Base-by-base conservation (phyloP, 257 asterid genomes). In the Fraxinus cuspidata region DNA sequence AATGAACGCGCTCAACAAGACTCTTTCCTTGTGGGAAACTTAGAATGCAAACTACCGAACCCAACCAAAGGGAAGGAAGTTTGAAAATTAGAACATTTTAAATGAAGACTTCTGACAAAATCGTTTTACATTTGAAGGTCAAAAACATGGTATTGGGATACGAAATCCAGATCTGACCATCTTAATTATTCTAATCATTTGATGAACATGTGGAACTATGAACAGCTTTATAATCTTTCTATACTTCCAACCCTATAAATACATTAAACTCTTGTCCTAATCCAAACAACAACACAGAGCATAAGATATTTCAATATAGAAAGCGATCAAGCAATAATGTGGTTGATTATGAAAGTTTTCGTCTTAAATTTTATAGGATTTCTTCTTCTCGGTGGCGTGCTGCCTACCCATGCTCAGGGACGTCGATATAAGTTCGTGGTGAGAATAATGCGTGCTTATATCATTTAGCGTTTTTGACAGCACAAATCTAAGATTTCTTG, bases 361-460 rank as follows among this genome's bases (percentile, higher is more conserved):
- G 13, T 79, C 11, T 67, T 81, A 47, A 74, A 49, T 29, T 66
- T 79, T 32, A 42, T 79, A 10, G 78, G 72, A 13, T 10, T 79
- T 29, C 15, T 83, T 23, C 69, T 83, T 25, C 79, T 81, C 0
- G 79, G 74, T 34, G 64, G 68, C 3, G 47, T 74, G 18, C 70
- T 78, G 3, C 82, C 82, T 0, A 38, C 40, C 53, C 28, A 81
- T 13, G 86, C 89, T 31, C 32, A 27, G 34, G 53, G 23, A 23
- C 89, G 83, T 38, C 80, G 81, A 27, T 84, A 85, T 12, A 73
- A 49, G 53, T 85, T 86, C 42, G 83, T 73, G 35, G 85, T 83
- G 58, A 75, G 83, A 63, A 56, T 7, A 56, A 53, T 53, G 8
- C 11, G 5, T 19, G 56, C n/a, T 0, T 47, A 4, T 15, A 15